Percentiles rank a stretch among this genome's conserved stretches.
phyloP scores from a whole-genome alignment of 352 stramenopile species.

The Thraustotheca clavata region DNA sequence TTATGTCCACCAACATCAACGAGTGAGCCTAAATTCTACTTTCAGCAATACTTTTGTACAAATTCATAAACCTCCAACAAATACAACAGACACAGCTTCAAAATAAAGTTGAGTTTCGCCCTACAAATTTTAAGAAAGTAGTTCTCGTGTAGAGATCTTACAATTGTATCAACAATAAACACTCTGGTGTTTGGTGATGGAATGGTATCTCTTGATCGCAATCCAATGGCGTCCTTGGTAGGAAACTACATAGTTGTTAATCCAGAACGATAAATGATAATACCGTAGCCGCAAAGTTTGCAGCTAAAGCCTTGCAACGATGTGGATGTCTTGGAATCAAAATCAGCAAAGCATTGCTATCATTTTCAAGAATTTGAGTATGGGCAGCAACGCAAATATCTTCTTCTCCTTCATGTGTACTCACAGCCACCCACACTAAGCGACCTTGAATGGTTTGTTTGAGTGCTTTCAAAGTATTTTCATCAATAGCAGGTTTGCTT shows the following conservation, averaged over 20 bases:
- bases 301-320: no score
- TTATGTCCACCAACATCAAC: conserved; percentile 59
- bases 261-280: not conserved
- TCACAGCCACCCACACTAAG: conserved; percentile 43
- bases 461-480: conserved; percentile 10
- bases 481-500: not conserved
- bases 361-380: conserved; percentile 16
- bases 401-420: conserved; percentile 65
- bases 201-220: conserved; percentile 29
- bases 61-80: conserved; percentile 43
- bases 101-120: conserved; percentile 55
- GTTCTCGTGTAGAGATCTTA: conserved; percentile 21
- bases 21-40: conserved; percentile 35
- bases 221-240: not conserved
- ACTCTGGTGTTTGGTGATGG: conserved; percentile 28
- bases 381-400: conserved; percentile 36
- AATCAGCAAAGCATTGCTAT: conserved; percentile 31
- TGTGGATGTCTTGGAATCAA: conserved; percentile 56
- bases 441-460: conserved; percentile 24
- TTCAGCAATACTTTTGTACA: not conserved
- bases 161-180: conserved; percentile 66
- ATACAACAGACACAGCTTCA: conserved; percentile 35
- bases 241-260: not conserved
- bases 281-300: no score
- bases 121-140: conserved; percentile 22